A percentile compares a stretch with the other conserved stretches of the same genome.
Evolutionary conservation across 192 early-diverging fungal genomes (phyloP).

Genomic region (Jimgerdemannia flammicorona): DNA sequence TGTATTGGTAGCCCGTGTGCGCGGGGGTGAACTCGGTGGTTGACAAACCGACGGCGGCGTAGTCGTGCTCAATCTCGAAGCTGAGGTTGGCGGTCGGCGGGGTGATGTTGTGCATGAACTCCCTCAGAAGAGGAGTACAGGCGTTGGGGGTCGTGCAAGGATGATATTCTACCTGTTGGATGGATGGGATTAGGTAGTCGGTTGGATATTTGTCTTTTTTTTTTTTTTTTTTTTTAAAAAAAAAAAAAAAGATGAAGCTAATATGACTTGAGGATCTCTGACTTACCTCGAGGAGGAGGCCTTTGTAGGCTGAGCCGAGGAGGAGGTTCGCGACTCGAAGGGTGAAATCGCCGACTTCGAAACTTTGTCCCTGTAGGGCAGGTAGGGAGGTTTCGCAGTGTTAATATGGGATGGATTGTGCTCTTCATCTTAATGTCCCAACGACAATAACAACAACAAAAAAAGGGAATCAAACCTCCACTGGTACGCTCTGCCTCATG

Average conservation of each 20-base stretch:
- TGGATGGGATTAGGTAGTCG: too few species aligned
- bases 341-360: conserved; percentile 50
- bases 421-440: not conserved
- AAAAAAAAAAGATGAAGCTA: not conserved
- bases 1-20: conserved; percentile 50
- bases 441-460: not conserved
- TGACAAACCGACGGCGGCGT: conserved; percentile 46
- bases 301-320: conserved; percentile 50
- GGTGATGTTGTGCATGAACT: conserved; percentile 45
- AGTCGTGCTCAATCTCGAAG: conserved; percentile 47
- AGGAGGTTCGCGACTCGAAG: conserved; percentile 50
- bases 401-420: not conserved
- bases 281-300: conserved; percentile 49
- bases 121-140: conserved; percentile 36
- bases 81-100: conserved; percentile 43
- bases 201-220: too few species aligned
- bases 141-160: conserved; percentile 42
- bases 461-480: conserved; percentile 36
- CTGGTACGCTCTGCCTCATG: conserved; percentile 41
- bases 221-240: too few species aligned
- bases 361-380: conserved; percentile 41
- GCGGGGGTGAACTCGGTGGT: conserved; percentile 42
- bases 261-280: not conserved
- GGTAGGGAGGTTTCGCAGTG: too few species aligned
- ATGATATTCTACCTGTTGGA: conserved; percentile 53